Evolutionary conservation across 2,329 filamentous ascomycete species (phyloP).

Genomic region (Venturia asperata): DNA sequence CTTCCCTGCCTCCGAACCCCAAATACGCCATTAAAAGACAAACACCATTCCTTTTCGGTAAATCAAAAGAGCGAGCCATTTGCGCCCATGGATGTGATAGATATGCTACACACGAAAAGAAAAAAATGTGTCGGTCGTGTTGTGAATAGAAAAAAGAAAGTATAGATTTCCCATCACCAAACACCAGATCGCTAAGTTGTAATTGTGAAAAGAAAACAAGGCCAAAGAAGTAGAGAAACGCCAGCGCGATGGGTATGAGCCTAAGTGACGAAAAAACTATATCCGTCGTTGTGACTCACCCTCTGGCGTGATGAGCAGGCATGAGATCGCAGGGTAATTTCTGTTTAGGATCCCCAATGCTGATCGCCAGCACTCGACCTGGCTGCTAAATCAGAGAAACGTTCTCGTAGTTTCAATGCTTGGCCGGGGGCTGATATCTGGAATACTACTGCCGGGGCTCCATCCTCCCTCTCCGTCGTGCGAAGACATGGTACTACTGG

Average conservation of each 20-base stretch:
- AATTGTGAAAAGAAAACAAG: neutral
- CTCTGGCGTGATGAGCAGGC: neutral
- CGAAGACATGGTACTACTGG: slow-evolving; percentile 21
- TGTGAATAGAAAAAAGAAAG: neutral
- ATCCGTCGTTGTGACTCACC: neutral
- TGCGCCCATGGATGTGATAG: neutral
- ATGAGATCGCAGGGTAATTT: neutral
- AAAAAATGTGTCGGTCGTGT: neutral
- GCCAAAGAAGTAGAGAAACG: neutral
- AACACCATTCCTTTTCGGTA: neutral
- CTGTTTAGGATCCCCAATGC: too few relatives aligned
- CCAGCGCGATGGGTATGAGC: neutral
- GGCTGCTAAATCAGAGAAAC: slow-evolving; percentile 1
- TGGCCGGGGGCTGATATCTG: slow-evolving; percentile 16
- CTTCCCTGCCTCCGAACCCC: neutral
- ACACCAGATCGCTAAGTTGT: slow-evolving; percentile 2
- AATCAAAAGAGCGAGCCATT: neutral
- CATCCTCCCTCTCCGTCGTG: slow-evolving; percentile 17
- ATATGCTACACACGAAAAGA: neutral
- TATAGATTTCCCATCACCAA: neutral
- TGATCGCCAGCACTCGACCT: neutral
- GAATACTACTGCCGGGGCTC: slow-evolving; percentile 20
- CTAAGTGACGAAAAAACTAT: neutral
- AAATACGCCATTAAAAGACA: neutral
- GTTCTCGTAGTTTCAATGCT: slow-evolving; percentile 17